These are phyloP conservation scores for Plasmodium adleri DNA, from an alignment of 169 alveolate species.

Conservation along the genomic window DNA sequence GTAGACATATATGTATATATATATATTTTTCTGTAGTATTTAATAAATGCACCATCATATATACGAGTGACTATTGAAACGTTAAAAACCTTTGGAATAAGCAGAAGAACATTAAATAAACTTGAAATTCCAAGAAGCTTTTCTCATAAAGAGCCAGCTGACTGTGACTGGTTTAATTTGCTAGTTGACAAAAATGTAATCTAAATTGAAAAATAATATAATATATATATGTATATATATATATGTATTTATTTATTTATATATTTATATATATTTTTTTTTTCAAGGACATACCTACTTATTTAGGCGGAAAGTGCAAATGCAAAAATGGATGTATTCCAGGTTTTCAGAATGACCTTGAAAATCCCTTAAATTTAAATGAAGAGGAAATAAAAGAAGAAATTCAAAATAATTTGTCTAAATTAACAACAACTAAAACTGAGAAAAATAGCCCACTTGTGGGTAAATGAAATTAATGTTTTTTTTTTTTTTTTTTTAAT, in stretches of 20 bases:
- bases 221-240: not conserved
- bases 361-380: slow-evolving; percentile 24
- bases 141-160: slow-evolving; percentile 41
- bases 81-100: slow-evolving; percentile 54
- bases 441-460: not conserved
- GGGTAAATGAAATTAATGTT: not conserved
- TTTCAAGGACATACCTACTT: slow-evolving; percentile 47
- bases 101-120: slow-evolving; percentile 66
- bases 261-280: not conserved
- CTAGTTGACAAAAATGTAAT: slow-evolving; percentile 58
- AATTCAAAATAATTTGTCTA: slow-evolving; percentile 33
- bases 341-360: slow-evolving; percentile 44
- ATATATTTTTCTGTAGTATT: slow-evolving; percentile 19
- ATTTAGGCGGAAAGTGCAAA: slow-evolving; percentile 54
- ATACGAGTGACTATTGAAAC: slow-evolving; percentile 65
- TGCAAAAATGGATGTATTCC: slow-evolving; percentile 70
- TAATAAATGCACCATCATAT: slow-evolving; percentile 74
- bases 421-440: slow-evolving; percentile 22
- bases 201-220: not conserved
- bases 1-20: not conserved
- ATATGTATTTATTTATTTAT: not conserved
- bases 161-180: slow-evolving; percentile 66
- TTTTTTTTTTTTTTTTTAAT: too few relatives aligned
- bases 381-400: slow-evolving; percentile 47
- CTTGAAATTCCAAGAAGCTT: slow-evolving; percentile 46